phyloP scores from a whole-genome alignment of 176 grass and related monocot genomes.

The Aegilops sharonensis region DNA sequence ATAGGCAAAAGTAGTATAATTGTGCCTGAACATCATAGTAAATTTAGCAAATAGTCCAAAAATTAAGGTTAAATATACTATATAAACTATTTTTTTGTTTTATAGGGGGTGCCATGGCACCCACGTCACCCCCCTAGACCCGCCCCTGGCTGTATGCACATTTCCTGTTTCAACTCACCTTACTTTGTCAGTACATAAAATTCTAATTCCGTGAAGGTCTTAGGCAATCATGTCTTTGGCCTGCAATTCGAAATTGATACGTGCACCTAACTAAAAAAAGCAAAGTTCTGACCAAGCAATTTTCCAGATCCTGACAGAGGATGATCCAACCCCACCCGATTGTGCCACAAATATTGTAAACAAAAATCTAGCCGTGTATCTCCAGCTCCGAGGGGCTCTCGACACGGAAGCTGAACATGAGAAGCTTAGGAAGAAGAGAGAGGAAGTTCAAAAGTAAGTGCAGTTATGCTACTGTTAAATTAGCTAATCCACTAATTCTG shows the following conservation, averaged over 20 bases:
- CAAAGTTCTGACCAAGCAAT: not conserved
- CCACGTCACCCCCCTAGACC: no score
- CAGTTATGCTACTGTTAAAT: not conserved
- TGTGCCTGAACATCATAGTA: no score
- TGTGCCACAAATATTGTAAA: conserved; percentile 71
- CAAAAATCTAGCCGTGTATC: conserved; percentile 68
- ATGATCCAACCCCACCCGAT: conserved; percentile 43
- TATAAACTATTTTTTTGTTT: no score
- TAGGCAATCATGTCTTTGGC: no score
- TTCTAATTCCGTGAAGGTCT: no score
- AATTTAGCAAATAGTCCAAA: no score
- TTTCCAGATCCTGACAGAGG: conserved; percentile 43
- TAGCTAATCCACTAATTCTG: not conserved
- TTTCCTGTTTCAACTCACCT: not conserved
- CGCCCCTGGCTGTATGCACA: not conserved
- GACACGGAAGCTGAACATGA: conserved; percentile 58
- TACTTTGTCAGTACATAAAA: not conserved
- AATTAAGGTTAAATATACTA: no score
- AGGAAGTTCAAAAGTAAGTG: conserved; percentile 50
- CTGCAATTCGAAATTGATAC: not conserved
- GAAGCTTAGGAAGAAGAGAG: conserved; percentile 64
- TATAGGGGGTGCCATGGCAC: no score
- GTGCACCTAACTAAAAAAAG: not conserved
- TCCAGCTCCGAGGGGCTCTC: conserved; percentile 69
- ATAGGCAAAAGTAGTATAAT: no score